A percentile compares a stretch with the other conserved stretches of the same genome.
Conservation (phyloP, 2,329 filamentous ascomycete genomes). For the Calonectria hawksworthii region DNA sequence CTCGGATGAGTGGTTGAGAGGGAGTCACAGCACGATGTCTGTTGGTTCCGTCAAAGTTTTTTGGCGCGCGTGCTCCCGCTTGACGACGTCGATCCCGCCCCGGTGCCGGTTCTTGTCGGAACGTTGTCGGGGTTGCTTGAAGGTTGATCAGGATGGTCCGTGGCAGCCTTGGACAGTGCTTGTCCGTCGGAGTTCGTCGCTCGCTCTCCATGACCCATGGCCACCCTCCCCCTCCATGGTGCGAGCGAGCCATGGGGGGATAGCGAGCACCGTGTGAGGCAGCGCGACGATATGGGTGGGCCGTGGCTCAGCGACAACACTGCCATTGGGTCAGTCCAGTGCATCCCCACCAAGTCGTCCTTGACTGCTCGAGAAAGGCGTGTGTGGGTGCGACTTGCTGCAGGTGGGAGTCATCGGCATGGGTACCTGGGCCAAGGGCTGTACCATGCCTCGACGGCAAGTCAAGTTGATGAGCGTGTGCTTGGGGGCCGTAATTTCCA, state of each 20-base stretch:
- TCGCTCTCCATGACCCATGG: background rate
- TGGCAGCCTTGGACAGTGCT: conserved; percentile 11
- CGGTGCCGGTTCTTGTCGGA: background rate
- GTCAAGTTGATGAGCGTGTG: conserved; percentile 12
- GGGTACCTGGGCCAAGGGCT: conserved; percentile 5
- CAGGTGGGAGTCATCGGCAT: conserved; percentile 44
- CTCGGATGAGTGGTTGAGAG: conserved; percentile 5
- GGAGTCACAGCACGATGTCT: conserved; percentile 32
- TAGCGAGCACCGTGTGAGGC: background rate
- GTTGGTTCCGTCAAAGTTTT: conserved; percentile 6
- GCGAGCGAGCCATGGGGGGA: background rate
- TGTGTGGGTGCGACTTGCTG: conserved; percentile 11
- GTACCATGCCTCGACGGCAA: conserved; percentile 4
- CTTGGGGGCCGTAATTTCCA: conserved; percentile 22
- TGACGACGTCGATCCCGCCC: conserved; percentile 1
- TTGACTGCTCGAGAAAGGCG: background rate
- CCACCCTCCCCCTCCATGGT: conserved; percentile 9
- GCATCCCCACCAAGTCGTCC: background rate
- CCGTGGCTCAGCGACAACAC: conserved; percentile 27
- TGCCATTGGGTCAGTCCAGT: conserved; percentile 15
- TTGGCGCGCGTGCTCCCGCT: conserved; percentile 2
- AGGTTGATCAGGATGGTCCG: background rate
- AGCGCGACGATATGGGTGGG: background rate
- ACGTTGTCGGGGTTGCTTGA: background rate
- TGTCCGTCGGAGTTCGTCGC: background rate